Base-by-base conservation (phyloP, 345 rosid species). In the Gossypium bickii region DNA sequence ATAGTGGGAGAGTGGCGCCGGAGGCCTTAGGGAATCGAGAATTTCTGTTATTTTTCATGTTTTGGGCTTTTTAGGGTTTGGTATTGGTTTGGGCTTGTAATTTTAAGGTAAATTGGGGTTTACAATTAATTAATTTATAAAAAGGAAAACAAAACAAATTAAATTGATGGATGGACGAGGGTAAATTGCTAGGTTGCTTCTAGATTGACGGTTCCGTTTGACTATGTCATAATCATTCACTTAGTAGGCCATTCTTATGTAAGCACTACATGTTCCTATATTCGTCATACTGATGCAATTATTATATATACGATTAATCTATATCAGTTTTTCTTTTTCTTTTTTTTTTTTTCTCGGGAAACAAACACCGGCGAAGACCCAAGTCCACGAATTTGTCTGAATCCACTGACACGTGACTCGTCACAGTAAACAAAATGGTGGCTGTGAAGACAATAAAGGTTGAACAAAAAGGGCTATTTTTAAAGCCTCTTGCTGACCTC, bases 361-460 rank as follows among this genome's bases (percentile, higher is more conserved):
- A 7, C 18, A 22, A 68, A 20, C 43, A 44, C 17, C 3, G 55
- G 22, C 25, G 29, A 70, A 43, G 38, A 22, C 38, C 24, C 0
- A 24, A n/a, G 62, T 70, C 74, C 12, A 53, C 62, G 62, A n/a
- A 34, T 53, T 70, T 70, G 62, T 53, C 49, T n/a, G 27, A n/a
- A 55, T 12, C 51, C 29, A n/a, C 25, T 0, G 41, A 55, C 51
- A 55, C 34, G 64, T 68, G 20, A 22, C 62, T 27, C 18, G 6
- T 7, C n/a, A 5, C 27, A 7, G 25, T 8, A 43, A 66, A 13
- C n/a, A 43, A 12, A 12, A 5, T 18, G 12, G 48, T n/a, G 58
- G 16, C 58, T 1, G 58, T 53, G 41, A 34, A 34, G 41, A 34
- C 3, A 29, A 29, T 34, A 7, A 34, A 34, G 7, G 41, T 34